Base-by-base conservation (phyloP, 305 asterid species). In the Fraxinus xanthoxyloides region DNA sequence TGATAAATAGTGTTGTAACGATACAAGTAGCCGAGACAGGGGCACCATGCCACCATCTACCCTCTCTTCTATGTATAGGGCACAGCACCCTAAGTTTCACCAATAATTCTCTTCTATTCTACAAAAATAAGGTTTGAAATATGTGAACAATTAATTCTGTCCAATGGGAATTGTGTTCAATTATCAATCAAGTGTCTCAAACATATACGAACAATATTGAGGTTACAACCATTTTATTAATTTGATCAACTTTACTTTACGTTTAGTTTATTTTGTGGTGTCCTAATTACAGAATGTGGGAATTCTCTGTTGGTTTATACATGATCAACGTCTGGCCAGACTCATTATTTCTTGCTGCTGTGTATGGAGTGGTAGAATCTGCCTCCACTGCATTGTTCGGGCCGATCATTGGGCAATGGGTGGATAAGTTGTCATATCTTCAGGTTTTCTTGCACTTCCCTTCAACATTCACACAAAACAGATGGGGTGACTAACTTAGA, bases 281-380 rank as follows among this genome's bases (percentile, higher is more conserved):
- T 4, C 19, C 2, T 31, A 69, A 54, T 72, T 59, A 61, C 91
- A 95, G 99, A 89, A 96, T 96, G 98, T 96, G 99, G 99, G 98
- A 96, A 81, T 96, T 96, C 88, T 96, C 98, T 0, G 97, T 96
- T 15, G 98, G 91, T 78, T 77, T 96, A 56, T 94, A 96, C 88
- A 94, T 94, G 98, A 96, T 96, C 87, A 89, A 90, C 70, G 84
- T 96, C 23, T 94, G 97, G 97, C 98, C 98, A 34, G 91, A 93
- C 79, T 92, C 99, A 24, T 76, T 96, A 46, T 87, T 93, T 88
- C 93, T 95, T 78, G 90, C 97, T 56, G 99, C 98, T 54, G 88
- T 86, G 83, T 95, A 94, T 83, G 98, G 99, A 59, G 93, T 90
- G 75, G 93, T 89, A 4, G 99, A 95, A 84, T 86, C 97, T 56